Base-by-base conservation (phyloP, 1,139 yeast genomes). In the Geotrichum citri-aurantii region DNA sequence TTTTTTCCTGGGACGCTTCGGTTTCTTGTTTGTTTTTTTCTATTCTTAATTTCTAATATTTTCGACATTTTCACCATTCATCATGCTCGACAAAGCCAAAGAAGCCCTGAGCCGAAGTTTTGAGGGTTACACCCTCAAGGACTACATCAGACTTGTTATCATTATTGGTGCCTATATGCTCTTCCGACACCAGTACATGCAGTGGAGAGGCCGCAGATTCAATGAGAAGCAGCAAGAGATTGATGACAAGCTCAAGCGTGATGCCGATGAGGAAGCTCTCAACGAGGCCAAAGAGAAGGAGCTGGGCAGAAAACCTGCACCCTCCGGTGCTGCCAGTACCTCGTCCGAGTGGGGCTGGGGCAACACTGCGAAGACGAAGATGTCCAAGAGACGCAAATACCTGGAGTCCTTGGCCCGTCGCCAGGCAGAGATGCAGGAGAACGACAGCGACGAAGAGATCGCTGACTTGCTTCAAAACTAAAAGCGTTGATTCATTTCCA, bases 361-460 rank as follows among this genome's bases (percentile, higher is more conserved):
- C 26, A 50, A 46, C 12, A 52, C 51, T 27, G 60, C 62, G 2
- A 59, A 55, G 52, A 14, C 40, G 11, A 52, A 40, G 17, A 37
- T 55, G 47, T 31, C 50, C 21, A 57, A 57, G 48, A 51, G 60
- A 37, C 44, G 62, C 19, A 59, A 59, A 55, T 50, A 57, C 51
- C 17, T 55, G 19, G 60, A 59, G 33, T 29, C 51, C 27, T 56
- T 51, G 50, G 52, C 54, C 21, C 48, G 57, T 14, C 55, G 60
- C 23, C 54, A 57, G 48, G 62, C 62, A 19, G 62, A 59, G 50
- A 59, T 59, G 62, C 53, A 57, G 29, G 52, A 54, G 14, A 58
- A 59, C 26, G 62, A 57, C 40, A 57, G 60, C 48, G 62, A 59
- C 42, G 60, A 57, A 2, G 62, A 59, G 44, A 59, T 59, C 50